Evolutionary conservation across 2,329 filamentous ascomycete species (phyloP), one percentile per base, ranked within the genome.

Genomic region (Aureobasidium sp.): DNA sequence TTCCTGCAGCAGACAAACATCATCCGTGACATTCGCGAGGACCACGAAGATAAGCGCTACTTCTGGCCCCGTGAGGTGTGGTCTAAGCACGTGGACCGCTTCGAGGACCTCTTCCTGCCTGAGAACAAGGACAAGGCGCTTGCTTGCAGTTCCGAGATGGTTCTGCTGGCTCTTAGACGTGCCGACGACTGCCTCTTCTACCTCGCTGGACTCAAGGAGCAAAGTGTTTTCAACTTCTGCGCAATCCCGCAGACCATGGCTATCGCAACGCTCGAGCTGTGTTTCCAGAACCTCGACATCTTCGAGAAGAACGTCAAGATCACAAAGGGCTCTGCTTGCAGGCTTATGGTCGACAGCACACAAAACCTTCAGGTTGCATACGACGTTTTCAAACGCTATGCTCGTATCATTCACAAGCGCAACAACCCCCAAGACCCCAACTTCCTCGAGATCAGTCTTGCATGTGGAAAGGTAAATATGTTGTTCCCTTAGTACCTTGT

Each of bases 1-100:
- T 96, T 99, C 76, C 80, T 99, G 65, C 94, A 99, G 73, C 96
- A 99, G 81, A 96, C 92, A 67, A 99, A 99, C 81, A 97, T 99
- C 74, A 97, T 97, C 72, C 90, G 94, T 72, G 94, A 99, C 74
- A 84, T 97, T 66, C 86, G 87, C 69, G 94, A 99, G 75, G 94
- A 99, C 72, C 87, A 87, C 69, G 84, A 89, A 63, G 94, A 97
- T 75, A 87, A 88, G 69, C 86, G 94, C 65, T 86, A 90, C 63
- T 99, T 96, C 82, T 99, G 91, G 86, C 94, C 94, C 56, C 89
- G 88, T 75, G 92, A 96, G 77, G 91, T 99, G 71, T 99, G 94
- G 94, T 91, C 89, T 72, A 95, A 96, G 81, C 87, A 99, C 72
- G 92, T 97, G 59, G 84, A 89, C 69, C 85, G 88, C 41, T 97